Evolutionary conservation across 257 asterid genomes (phyloP), one percentile per base, ranked within the genome.

Genomic region (Paraleonurus japonicus): DNA sequence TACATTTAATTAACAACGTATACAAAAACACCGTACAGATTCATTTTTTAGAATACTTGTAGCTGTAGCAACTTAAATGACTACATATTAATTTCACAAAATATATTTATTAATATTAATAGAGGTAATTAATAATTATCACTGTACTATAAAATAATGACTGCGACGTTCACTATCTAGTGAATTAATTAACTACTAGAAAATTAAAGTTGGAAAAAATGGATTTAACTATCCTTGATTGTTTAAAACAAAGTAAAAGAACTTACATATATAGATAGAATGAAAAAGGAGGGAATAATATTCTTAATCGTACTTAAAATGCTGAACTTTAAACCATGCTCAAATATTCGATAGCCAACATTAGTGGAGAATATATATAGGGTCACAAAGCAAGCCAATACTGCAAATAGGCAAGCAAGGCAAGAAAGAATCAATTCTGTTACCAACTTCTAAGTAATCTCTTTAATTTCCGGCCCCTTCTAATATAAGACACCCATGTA

Each of bases 361-460:
- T 37, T 26, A 58, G 61, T 26, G 75, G 75, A 68, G 75, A 68
- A 75, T 61, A 75, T 22, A 19, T 45, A 15, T 15, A 20, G 30
- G 61, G 13, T 7, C 4, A 60, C 15, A 75, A 75, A 68, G 70
- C 37, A 33, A 68, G 13, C 41, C 19, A 68, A 61, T 61, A 68
- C 59, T 32, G 37, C 7, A 32, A 41, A 33, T 4, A 48, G 8
- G 1, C 1, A 33, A 12, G 22, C 51, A 65, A 65, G 28, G 41
- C 27, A 47, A 26, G 53, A 61, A 69, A 37, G 72, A 69, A 69
- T 76, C 72, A 33, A 75, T 75, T 70, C 61, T 71, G 53, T 69
- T 37, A 69, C 61, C 75, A 62, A 61, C 28, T 27, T 32, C 3
- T n/a, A 68, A 61, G 75, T 48, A 69, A 75, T 26, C 72, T 51